Base-by-base conservation (phyloP, 176 grass and related monocot genomes). In the Metroxylon sagu region DNA sequence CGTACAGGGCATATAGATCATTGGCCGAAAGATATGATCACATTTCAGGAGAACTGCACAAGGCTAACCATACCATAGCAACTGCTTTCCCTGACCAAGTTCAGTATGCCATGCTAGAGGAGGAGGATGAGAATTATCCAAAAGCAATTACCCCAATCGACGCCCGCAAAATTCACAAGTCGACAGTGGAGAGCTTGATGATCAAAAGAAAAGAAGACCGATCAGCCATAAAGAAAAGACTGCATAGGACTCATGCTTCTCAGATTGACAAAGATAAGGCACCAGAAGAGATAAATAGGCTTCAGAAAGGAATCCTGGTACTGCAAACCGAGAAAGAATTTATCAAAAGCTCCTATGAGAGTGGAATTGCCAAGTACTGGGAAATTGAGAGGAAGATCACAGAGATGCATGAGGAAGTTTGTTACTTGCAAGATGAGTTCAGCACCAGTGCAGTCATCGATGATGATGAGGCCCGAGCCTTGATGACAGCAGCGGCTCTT, bases 61-160 rank as follows among this genome's bases (percentile, higher is more conserved):
- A 88, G 82, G 93, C 93, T 68, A 92, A 98, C 75, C 93, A 88
- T 63, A 85, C 93, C 27, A 98, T 98, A 49, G 84, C 93, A 5
- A 84, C 70, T 6, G 81, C 75, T 3, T 98, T 90, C 31, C 93
- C 84, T 0, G 84, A 98, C 56, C 93, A 98, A 28, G 79, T 98
- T n/a, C 76, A 98, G 31, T 43, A 81, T 17, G 75, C 78, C 5
- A 85, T 98, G 80, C 78, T 85, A 55, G 84, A 85, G 2, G 84
- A 73, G 0, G 81, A 92, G 0, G 66, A 65, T 4, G 85, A 82
- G 1, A 67, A 76, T 8, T 57, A 70, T 16, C 74, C 79, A 2
- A 83, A 85, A 64, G 51, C 64, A 3, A 61, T 87, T 56, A 71
- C 68, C 4, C 53, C 81, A 52, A 84, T 89, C 53, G 61, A 82